phyloP scores from a whole-genome alignment of 1,284 basidiomycete genomes.

The Trametes hirsuta region DNA sequence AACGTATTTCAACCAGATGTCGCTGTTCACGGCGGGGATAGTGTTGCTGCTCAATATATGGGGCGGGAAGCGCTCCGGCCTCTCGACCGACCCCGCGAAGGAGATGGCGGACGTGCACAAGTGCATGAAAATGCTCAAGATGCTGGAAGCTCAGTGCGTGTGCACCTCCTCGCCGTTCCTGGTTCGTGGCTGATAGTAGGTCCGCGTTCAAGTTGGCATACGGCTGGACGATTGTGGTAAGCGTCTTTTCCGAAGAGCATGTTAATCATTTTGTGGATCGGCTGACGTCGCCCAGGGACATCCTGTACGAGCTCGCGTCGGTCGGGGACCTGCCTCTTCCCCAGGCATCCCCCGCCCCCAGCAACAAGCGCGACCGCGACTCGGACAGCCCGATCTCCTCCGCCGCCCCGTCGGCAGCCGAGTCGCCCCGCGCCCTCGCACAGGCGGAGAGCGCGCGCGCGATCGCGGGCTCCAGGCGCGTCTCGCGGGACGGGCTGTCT shows the following conservation, averaged over 20 bases:
- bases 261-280: too few species aligned
- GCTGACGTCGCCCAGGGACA: slow-evolving; percentile 49
- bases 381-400: slow-evolving; percentile 44
- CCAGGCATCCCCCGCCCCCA: slow-evolving; percentile 46
- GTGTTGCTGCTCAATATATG: slow-evolving; percentile 77
- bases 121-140: slow-evolving; percentile 64
- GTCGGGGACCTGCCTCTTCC: slow-evolving; percentile 69
- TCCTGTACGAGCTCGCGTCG: slow-evolving; percentile 68
- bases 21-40: slow-evolving; percentile 66
- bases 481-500: slow-evolving; percentile 24
- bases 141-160: slow-evolving; percentile 52
- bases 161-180: neutral
- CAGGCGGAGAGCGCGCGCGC: slow-evolving; percentile 23
- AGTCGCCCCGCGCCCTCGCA: neutral
- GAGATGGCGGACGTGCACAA: slow-evolving; percentile 74
- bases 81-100: slow-evolving; percentile 55
- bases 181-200: neutral
- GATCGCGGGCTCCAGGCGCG: slow-evolving; percentile 39
- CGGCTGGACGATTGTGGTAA: slow-evolving; percentile 49
- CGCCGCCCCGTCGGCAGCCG: slow-evolving; percentile 1
- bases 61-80: slow-evolving; percentile 65
- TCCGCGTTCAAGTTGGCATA: slow-evolving; percentile 44
- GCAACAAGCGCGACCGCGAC: slow-evolving; percentile 65
- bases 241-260: slow-evolving; percentile 1
- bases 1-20: slow-evolving; percentile 36